phyloP scores from a whole-genome alignment of 2,329 filamentous ascomycete genomes.

The Neofusicoccum ribis region DNA sequence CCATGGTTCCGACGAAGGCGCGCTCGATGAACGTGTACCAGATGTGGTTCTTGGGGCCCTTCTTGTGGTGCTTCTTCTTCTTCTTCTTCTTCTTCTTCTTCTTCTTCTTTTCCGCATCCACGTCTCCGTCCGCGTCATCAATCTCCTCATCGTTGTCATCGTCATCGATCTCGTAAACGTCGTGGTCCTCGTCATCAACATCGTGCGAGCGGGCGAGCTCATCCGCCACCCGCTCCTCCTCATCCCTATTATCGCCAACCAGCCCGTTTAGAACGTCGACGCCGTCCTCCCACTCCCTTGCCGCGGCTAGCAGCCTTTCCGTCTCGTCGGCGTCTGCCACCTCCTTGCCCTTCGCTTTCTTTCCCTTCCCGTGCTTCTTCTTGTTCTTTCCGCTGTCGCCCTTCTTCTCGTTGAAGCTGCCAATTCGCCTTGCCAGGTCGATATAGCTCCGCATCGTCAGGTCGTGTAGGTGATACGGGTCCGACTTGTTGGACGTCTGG shows the following conservation, averaged over 20 bases:
- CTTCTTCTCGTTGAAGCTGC: conserved; percentile 33
- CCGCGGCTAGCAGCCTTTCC: neutral
- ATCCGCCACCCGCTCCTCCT: conserved; percentile 24
- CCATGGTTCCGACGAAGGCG: conserved; percentile 76
- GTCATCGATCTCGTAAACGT: conserved; percentile 26
- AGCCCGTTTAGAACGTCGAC: neutral
- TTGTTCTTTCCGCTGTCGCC: conserved; percentile 21
- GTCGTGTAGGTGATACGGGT: conserved; percentile 73
- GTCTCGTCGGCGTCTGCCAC: neutral
- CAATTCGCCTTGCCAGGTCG: conserved; percentile 77
- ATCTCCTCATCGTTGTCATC: conserved; percentile 31
- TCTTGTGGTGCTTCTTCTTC: conserved; percentile 50
- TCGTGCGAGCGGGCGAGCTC: conserved; percentile 23
- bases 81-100: conserved; percentile 56
- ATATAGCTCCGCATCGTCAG: conserved; percentile 82
- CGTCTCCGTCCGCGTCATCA: conserved; percentile 25
- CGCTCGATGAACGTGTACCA: conserved; percentile 78
- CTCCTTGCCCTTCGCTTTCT: conserved; percentile 26
- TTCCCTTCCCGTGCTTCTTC: conserved; percentile 26
- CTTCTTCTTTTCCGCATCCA: conserved; percentile 42
- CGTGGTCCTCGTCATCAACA: conserved; percentile 10
- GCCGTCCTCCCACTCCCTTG: neutral
- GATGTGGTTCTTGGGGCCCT: conserved; percentile 56
- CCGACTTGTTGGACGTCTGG: conserved; percentile 70
- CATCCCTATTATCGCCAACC: conserved; percentile 23